A percentile compares a stretch with the other conserved stretches of the same genome.
Conservation (phyloP, 208 protist species). For the Trypanosoma brucei region DNA sequence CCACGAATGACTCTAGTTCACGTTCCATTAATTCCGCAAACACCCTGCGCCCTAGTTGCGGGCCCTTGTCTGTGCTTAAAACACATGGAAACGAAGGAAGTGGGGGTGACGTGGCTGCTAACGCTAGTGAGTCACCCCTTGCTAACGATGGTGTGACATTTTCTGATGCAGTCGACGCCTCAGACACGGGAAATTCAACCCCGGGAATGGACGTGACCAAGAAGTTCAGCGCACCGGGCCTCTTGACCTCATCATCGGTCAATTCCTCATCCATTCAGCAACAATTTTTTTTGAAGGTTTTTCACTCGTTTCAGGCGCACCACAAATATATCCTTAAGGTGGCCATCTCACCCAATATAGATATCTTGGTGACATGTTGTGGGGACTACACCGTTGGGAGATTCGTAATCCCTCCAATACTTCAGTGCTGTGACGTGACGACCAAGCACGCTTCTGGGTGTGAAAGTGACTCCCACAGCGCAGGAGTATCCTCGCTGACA, state of each 20-base stretch:
- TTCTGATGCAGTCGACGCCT: background rate
- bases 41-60: slow-evolving; percentile 1
- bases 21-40: background rate
- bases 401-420: slow-evolving; percentile 42
- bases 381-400: slow-evolving; percentile 82
- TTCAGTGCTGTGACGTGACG: slow-evolving; percentile 6
- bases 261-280: slow-evolving; percentile 24
- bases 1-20: slow-evolving; percentile 1
- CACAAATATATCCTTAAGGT: slow-evolving; percentile 89
- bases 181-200: background rate
- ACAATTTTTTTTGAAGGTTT: slow-evolving; percentile 60
- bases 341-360: slow-evolving; percentile 57
- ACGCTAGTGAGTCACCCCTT: background rate
- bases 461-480: no score
- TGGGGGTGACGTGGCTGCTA: slow-evolving; percentile 10
- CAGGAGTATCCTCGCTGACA: background rate
- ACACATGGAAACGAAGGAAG: slow-evolving; percentile 33
- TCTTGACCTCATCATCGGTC: background rate
- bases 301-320: slow-evolving; percentile 75
- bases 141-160: background rate
- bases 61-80: background rate
- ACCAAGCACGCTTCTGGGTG: background rate
- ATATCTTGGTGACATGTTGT: slow-evolving; percentile 73
- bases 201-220: background rate
- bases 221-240: background rate